Conservation (phyloP, 176 grass and related monocot genomes). For the Eleusine indica region DNA sequence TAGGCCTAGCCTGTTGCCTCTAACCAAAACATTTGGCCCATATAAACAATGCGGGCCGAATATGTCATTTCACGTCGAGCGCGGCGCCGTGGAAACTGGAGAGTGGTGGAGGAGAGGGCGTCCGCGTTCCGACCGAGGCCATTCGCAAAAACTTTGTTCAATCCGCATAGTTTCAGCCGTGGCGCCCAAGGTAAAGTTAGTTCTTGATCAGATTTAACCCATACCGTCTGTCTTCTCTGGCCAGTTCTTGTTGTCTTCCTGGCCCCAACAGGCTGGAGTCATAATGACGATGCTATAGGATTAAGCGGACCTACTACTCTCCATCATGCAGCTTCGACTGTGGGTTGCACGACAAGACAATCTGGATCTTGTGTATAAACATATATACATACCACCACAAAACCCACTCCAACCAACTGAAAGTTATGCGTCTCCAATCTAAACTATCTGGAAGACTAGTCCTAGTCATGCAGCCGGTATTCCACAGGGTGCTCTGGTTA, state of each 20-base stretch:
- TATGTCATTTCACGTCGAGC: not conserved
- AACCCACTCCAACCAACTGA: conserved; percentile 23
- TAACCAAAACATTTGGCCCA: not conserved
- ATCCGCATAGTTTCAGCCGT: not conserved
- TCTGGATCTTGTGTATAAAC: conserved; percentile 10
- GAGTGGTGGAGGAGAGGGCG: no score
- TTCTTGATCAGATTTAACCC: no score
- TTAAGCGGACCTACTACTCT: not conserved
- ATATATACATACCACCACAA: not conserved
- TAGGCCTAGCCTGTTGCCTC: not conserved
- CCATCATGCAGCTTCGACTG: not conserved
- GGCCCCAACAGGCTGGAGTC: conserved; percentile 7
- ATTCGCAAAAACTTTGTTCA: no score
- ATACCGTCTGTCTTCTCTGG: no score
- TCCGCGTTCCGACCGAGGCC: no score
- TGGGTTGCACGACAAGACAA: not conserved
- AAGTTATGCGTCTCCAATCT: not conserved
- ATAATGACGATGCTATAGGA: not conserved
- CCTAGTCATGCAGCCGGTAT: conserved; percentile 17
- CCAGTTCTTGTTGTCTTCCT: not conserved
- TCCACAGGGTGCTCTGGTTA: not conserved
- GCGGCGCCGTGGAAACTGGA: no score
- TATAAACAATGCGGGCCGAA: not conserved
- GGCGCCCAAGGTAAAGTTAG: no score
- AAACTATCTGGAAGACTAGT: not conserved